Base-by-base conservation (phyloP, 2,329 filamentous ascomycete species). In the Aspergillus hiratsukae region DNA sequence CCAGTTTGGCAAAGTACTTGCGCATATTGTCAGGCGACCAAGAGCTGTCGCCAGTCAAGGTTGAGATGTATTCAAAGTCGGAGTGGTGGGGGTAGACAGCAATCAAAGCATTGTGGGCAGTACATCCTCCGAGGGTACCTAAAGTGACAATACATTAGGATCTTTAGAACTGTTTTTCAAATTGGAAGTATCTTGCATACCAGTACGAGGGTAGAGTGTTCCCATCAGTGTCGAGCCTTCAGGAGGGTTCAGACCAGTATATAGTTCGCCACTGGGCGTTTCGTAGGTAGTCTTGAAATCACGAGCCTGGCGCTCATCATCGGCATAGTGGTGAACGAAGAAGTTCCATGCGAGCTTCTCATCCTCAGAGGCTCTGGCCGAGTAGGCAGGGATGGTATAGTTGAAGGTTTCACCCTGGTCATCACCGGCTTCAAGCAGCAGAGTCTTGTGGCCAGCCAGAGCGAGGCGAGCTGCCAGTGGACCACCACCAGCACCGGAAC, bases 61-160 rank as follows among this genome's bases (percentile, higher is more conserved):
- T 69, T 3, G 79, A 80, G 54, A 88, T 81, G 62, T 81, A 71
- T 49, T 84, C 75, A 71, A 82, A 88, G 68, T 88, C 86, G 29
- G 78, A 80, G 48, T 81, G 76, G 55, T 83, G 78, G 0, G 85
- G 84, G 58, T 84, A 80, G 27, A 86, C 75, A n/a, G 80, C 77
- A 51, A 87, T 81, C 48, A 86, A 70, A 5, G 83, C 84, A 48
- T 86, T 85, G 70, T 88, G 85, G 5, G 81, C 78, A 1, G 82
- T 80, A 69, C 83, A 85, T 4, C 83, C 83, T 52, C 83, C 83
- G 0, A 86, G 71, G 3, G 77, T 81, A 19, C 79, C 81, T 3
- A 27, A 27, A 27, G 27, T 27, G 27, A 27, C 27, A 27, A 27
- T 27, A 27, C 27, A 27, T 27, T 27, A 27, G 27, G 27, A 27